Evolutionary conservation across 345 rosid species (phyloP).

Genomic region (Kernera saxatilis): DNA sequence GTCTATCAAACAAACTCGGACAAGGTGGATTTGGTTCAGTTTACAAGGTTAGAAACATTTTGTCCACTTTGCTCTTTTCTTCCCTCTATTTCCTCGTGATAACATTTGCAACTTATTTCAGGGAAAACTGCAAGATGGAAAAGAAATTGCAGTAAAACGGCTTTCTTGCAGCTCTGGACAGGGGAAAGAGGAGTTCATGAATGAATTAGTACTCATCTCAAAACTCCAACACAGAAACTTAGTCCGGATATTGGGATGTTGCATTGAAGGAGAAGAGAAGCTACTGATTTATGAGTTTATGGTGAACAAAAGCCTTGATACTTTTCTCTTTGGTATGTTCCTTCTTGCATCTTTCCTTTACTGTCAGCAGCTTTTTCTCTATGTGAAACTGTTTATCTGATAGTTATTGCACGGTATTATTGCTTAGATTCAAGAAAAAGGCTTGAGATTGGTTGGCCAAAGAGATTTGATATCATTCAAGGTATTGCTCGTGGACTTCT

Average conservation of each 20-base stretch:
- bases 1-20: constrained; percentile 14
- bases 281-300: constrained; percentile 55
- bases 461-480: neutral
- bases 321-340: constrained; percentile 38
- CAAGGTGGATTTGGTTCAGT: constrained; percentile 34
- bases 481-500: too few relatives aligned
- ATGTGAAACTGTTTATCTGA: neutral
- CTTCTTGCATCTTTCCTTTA: neutral
- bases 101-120: neutral
- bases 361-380: neutral
- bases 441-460: constrained; percentile 5
- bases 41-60: constrained; percentile 9
- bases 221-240: constrained; percentile 67
- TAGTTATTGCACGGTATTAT: neutral
- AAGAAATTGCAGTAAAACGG: constrained; percentile 43
- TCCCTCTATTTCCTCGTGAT: neutral
- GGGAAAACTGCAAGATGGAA: constrained; percentile 34
- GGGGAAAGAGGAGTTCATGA: constrained; percentile 41
- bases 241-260: constrained; percentile 43
- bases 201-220: constrained; percentile 29
- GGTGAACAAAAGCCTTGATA: constrained; percentile 52
- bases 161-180: constrained; percentile 44
- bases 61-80: neutral
- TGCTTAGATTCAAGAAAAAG: neutral
- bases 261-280: constrained; percentile 38